These are phyloP conservation scores for Acanthamoeba triangularis DNA, from an alignment of 208 protist genomes.

Conservation along the genomic window DNA sequence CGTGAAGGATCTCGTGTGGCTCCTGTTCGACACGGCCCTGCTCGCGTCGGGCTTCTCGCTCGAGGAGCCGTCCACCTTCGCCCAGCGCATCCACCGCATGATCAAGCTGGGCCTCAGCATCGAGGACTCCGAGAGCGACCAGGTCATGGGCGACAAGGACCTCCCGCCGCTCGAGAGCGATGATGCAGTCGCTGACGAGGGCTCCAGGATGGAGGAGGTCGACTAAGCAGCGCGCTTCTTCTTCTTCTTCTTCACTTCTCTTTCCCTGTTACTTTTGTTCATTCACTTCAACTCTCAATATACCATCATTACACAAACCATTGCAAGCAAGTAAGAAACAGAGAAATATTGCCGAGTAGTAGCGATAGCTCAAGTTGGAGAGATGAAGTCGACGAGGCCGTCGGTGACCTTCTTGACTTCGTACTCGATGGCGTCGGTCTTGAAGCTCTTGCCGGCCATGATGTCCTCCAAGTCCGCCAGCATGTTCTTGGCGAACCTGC, in stretches of 20 bases:
- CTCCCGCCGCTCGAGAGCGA: constrained; percentile 90
- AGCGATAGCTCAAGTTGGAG: no score
- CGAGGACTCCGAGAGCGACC: constrained; percentile 91
- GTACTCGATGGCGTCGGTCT: constrained; percentile 3
- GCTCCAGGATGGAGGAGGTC: constrained; percentile 96
- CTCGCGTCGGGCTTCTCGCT: constrained; percentile 99
- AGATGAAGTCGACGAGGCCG: not conserved
- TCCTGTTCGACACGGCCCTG: constrained; percentile 99
- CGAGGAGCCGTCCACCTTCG: constrained; percentile 97
- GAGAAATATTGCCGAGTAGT: no score
- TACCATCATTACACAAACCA: no score
- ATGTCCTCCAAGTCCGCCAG: constrained; percentile 27
- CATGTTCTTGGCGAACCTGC: constrained; percentile 62
- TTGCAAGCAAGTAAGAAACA: not conserved
- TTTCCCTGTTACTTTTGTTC: not conserved
- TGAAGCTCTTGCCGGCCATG: constrained; percentile 38
- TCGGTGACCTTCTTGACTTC: constrained; percentile 13
- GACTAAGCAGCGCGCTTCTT: constrained; percentile 91
- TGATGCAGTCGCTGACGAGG: constrained; percentile 83
- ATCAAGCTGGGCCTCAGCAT: constrained; percentile 98
- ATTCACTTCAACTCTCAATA: not conserved
- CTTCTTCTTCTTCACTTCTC: constrained; percentile 22
- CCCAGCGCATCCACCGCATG: constrained; percentile 98
- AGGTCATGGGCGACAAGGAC: constrained; percentile 85
- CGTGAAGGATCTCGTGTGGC: constrained; percentile 98